A percentile compares a stretch with the other conserved stretches of the same genome.
Evolutionary conservation across 305 asterid genomes (phyloP).

Genomic region (Monarda citriodora): DNA sequence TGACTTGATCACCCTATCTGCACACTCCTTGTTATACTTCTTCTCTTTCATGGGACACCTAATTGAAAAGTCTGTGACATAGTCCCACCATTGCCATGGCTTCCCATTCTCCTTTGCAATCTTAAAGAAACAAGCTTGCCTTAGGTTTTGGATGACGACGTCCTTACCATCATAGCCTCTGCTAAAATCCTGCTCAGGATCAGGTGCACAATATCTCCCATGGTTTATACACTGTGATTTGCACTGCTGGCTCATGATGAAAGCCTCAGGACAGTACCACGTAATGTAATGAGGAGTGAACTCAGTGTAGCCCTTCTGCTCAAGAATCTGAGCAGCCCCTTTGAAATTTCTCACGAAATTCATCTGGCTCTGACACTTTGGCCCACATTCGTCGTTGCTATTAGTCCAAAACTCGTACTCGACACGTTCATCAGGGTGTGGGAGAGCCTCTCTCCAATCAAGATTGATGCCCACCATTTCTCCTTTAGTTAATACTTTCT

Average conservation of each 20-base stretch:
- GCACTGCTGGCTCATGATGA: conserved; percentile 73
- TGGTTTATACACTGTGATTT: conserved; percentile 77
- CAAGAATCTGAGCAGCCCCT: conserved; percentile 97
- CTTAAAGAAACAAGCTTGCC: conserved; percentile 88
- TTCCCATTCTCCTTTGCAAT: conserved; percentile 74
- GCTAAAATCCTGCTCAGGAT: conserved; percentile 78
- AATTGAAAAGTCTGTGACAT: conserved; percentile 83
- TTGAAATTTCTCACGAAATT: conserved; percentile 70
- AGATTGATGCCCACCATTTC: conserved; percentile 82
- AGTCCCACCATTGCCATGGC: conserved; percentile 99
- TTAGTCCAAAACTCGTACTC: conserved; percentile 99
- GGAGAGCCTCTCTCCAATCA: conserved; percentile 99
- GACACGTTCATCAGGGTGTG: conserved; percentile 97
- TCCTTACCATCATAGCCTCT: conserved; percentile 90
- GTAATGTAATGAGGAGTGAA: conserved; percentile 82
- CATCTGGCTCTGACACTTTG: conserved; percentile 82
- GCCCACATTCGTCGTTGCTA: conserved; percentile 95
- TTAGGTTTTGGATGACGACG: conserved; percentile 81
- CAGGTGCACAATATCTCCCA: conserved; percentile 84
- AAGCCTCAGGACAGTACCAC: conserved; percentile 84
- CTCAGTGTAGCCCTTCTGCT: conserved; percentile 88
- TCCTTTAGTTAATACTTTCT: conserved; percentile 47
- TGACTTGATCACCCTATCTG: conserved; percentile 73
- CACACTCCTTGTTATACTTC: conserved; percentile 82
- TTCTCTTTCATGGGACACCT: conserved; percentile 91